Conservation (phyloP, 2,329 filamentous ascomycete genomes). For the Pseudogymnoascus sp. region DNA sequence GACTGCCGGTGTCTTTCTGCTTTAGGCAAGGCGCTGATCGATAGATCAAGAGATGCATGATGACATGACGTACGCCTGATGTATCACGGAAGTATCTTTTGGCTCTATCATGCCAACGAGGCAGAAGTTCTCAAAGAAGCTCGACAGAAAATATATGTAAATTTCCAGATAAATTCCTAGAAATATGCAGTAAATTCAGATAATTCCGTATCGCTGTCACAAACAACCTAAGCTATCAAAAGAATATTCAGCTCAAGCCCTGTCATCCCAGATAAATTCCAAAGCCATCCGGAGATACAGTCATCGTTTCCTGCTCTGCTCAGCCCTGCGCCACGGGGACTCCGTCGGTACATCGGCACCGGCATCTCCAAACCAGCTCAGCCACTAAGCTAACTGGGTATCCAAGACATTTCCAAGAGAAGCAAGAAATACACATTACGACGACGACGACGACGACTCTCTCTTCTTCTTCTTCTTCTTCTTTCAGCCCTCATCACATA, state of each 20-base stretch:
- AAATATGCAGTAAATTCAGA: background rate
- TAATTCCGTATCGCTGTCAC: background rate
- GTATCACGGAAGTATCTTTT: background rate
- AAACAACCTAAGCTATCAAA: background rate
- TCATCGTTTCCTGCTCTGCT: background rate
- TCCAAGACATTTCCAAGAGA: slow-evolving; percentile 4
- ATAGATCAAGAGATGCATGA: background rate
- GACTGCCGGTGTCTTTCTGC: background rate
- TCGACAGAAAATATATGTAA: background rate
- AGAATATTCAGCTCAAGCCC: background rate
- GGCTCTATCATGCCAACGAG: background rate
- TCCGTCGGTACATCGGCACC: background rate
- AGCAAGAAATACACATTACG: slow-evolving; percentile 4
- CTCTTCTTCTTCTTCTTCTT: background rate
- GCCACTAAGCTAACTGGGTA: slow-evolving; percentile 2
- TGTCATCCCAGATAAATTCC: background rate
- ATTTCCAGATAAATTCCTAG: background rate
- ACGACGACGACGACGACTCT: background rate
- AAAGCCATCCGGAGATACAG: background rate
- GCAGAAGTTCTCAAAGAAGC: background rate
- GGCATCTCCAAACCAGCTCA: background rate
- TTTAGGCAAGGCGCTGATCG: background rate
- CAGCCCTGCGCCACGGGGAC: background rate
- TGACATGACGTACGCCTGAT: background rate
- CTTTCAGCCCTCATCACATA: background rate